A percentile compares a stretch with the other conserved stretches of the same genome.
Evolutionary conservation across 805 yeast genomes (phyloP).

Genomic region (Lachancea lanzarotensis): DNA sequence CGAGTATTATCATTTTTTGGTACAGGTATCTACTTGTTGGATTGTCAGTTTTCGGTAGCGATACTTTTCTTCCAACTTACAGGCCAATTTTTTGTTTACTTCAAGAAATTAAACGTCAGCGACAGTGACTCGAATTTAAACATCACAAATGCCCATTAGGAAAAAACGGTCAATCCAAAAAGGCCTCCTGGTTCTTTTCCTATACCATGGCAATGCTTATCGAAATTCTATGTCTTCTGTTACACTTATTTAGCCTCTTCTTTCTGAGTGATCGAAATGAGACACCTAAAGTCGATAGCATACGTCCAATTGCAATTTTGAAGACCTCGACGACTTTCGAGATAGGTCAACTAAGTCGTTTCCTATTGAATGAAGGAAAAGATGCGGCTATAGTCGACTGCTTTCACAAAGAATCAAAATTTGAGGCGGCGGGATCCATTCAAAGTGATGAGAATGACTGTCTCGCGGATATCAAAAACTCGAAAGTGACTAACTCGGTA

Average conservation of each 20-base stretch:
- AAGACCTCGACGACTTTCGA: neutral
- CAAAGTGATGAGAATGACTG: neutral
- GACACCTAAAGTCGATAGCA: neutral
- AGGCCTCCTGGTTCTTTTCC: no score
- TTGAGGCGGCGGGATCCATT: neutral
- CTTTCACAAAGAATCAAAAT: neutral
- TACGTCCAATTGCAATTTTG: neutral
- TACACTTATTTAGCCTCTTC: neutral
- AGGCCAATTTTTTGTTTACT: neutral
- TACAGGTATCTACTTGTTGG: no score
- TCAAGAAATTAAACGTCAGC: neutral
- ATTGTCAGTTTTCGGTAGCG: no score
- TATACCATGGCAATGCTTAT: neutral
- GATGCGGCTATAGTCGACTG: neutral
- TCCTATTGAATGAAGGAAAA: neutral
- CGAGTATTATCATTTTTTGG: no score
- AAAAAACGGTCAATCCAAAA: neutral
- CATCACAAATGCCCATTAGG: neutral
- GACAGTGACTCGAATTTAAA: neutral
- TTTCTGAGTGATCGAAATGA: neutral
- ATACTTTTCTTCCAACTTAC: no score
- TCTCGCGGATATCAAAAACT: neutral
- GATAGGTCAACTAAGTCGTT: slow-evolving; percentile 1
- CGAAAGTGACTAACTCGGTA: neutral
- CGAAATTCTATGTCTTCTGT: neutral